Base-by-base conservation (phyloP, 2,329 filamentous ascomycete genomes). In the Penicillium decumbens region DNA sequence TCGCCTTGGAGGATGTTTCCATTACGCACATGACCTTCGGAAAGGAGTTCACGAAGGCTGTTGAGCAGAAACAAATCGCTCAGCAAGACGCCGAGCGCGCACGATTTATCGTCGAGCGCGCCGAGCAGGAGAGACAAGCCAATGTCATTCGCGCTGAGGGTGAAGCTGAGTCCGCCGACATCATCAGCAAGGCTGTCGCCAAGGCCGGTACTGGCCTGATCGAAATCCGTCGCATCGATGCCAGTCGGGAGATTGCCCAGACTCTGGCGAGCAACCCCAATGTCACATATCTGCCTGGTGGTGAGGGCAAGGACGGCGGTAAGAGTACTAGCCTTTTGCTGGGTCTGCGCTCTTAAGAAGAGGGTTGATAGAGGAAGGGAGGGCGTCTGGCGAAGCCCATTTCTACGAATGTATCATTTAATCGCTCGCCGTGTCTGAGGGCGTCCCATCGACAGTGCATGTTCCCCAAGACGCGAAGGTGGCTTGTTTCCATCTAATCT, bases 11-110 rank as follows among this genome's bases (percentile, higher is more conserved):
- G 76, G 93, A 98, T 68, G 93, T 98, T 53, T 95, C 89, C 68
- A 98, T 98, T 74, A 98, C 93, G 54, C 93, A 98, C 81, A 98
- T 98, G 93, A 98, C 93, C 45, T 98, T 98, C 71, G 93, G 93
- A 63, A 92, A 92, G 74, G 93, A 98, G 75, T 98, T 98, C 80
- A 98, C 93, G 54, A 88, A 89, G 74, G 93, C 93, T 58, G 93
- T 98, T 65, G 93, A 98, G 78, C 93, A 98, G 83, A 98, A 98
- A 84, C 93, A 98, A 80, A 98, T 98, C 72, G 93, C 93, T 48
- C 93, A 98, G 77, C 93, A 98, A 76, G 93, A 98, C 69, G 93
- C 93, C 57, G 93, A 98, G 80, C 83, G 93, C 59, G 93, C 93
- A 42, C 83, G 93, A 60, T 98, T 98, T 79, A 95, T 98, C 62